Percentiles rank a stretch among this genome's conserved stretches.
Conservation (phyloP, 495 filamentous ascomycete genomes). For the Rostrohypoxylon terebratum region DNA sequence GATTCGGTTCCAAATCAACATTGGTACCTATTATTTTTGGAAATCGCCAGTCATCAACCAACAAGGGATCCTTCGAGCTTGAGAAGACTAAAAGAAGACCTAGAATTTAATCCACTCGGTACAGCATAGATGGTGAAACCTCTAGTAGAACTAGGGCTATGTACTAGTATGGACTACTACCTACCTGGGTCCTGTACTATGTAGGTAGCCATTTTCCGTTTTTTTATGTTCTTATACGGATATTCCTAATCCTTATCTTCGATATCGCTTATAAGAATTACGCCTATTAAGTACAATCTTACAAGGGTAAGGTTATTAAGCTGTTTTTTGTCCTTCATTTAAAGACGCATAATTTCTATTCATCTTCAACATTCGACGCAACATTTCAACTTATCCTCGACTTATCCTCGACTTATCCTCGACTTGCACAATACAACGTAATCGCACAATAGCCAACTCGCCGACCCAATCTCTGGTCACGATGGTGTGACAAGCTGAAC, state of each 20-base stretch:
- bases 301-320: no score
- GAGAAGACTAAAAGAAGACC: not conserved
- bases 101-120: not conserved
- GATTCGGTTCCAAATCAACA: no score
- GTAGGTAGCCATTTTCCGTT: no score
- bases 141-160: no score
- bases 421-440: not conserved
- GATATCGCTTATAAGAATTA: not conserved
- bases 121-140: not conserved
- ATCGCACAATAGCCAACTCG: not conserved
- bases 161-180: no score
- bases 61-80: not conserved
- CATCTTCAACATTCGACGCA: not conserved
- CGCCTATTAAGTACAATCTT: no score
- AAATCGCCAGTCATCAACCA: no score
- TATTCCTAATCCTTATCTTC: not conserved
- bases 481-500: conserved; percentile 31
- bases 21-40: no score
- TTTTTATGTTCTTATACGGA: not conserved
- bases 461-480: not conserved
- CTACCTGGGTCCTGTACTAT: not conserved
- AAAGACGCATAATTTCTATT: not conserved
- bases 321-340: no score
- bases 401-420: not conserved
- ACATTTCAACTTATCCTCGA: not conserved